A percentile compares a stretch with the other conserved stretches of the same genome.
Evolutionary conservation across 768 basidiomycete genomes (phyloP).

Genomic region (Antrodiella citrinella): DNA sequence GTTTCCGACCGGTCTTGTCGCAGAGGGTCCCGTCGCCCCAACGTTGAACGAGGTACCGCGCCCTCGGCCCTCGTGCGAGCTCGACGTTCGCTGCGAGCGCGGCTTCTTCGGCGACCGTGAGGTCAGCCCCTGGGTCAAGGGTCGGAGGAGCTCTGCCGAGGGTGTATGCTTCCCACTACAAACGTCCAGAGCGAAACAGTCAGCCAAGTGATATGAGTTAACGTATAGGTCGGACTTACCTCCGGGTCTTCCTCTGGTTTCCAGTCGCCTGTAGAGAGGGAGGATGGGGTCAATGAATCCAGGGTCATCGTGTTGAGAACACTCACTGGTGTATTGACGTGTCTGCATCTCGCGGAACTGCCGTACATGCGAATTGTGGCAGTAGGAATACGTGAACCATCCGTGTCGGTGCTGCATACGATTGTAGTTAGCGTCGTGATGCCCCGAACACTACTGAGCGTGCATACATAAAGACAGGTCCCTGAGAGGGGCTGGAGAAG

Average conservation of each 20-base stretch:
- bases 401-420: constrained; percentile 64
- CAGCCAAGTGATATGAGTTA: too few relatives aligned
- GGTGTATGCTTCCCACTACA: constrained; percentile 70
- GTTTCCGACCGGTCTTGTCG: constrained; percentile 81
- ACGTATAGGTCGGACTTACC: constrained; percentile 35
- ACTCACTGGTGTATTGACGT: too few relatives aligned
- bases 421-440: too few relatives aligned
- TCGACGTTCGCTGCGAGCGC: constrained; percentile 65
- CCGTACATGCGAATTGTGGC: constrained; percentile 90
- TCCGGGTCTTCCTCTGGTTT: constrained; percentile 82
- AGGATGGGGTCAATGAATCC: too few relatives aligned
- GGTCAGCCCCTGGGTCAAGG: constrained; percentile 52
- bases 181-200: constrained; percentile 10
- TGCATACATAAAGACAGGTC: constrained; percentile 78
- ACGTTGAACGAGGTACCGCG: constrained; percentile 86
- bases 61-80: constrained; percentile 71
- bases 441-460: constrained; percentile 2
- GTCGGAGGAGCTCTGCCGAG: constrained; percentile 61
- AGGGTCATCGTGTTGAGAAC: too few relatives aligned
- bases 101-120: constrained; percentile 57
- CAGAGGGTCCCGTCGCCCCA: constrained; percentile 90
- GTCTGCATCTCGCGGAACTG: constrained; percentile 87
- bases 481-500: constrained; percentile 73
- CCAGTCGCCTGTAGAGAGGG: constrained; percentile 48
- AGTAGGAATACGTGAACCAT: constrained; percentile 98